phyloP scores from a whole-genome alignment of 106 monocot genomes.

The Phalaenopsis equestris region DNA sequence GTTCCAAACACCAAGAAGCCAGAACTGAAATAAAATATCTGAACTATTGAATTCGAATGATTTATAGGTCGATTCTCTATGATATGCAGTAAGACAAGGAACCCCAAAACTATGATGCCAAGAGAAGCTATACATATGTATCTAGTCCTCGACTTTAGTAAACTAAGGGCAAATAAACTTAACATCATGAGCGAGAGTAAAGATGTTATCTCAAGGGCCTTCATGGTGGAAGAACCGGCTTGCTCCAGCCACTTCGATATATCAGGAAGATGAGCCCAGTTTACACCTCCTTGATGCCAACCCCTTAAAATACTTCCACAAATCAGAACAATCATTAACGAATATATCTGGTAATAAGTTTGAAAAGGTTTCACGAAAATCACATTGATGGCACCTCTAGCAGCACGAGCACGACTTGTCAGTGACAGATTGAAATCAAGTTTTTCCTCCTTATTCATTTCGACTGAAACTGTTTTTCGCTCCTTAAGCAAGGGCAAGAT shows the following conservation, averaged over 20 bases:
- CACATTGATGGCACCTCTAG: background rate
- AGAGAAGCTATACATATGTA: slow-evolving; percentile 21
- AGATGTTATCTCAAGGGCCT: slow-evolving; percentile 44
- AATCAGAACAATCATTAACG: slow-evolving; percentile 52
- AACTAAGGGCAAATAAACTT: slow-evolving; percentile 21
- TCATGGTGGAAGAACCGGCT: slow-evolving; percentile 35
- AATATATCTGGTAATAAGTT: slow-evolving; percentile 15
- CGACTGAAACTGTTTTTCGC: slow-evolving; percentile 8
- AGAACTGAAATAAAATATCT: slow-evolving; percentile 34
- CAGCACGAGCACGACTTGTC: slow-evolving; percentile 4
- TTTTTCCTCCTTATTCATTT: slow-evolving; percentile 7
- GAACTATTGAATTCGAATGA: slow-evolving; percentile 33
- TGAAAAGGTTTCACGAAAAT: slow-evolving; percentile 1
- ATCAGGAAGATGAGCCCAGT: slow-evolving; percentile 87
- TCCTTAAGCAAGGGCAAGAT: slow-evolving; percentile 21
- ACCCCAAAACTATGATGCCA: slow-evolving; percentile 33
- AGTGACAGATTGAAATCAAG: slow-evolving; percentile 3
- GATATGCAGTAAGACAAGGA: slow-evolving; percentile 48
- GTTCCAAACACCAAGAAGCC: slow-evolving; percentile 24
- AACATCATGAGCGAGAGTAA: slow-evolving; percentile 35
- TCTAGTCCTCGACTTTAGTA: slow-evolving; percentile 21
- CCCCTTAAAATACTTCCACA: slow-evolving; percentile 72
- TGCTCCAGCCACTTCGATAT: slow-evolving; percentile 70
- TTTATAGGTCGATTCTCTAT: slow-evolving; percentile 16
- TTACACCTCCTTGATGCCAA: slow-evolving; percentile 98